Conservation (phyloP, 2,329 filamentous ascomycete species). For the Venturia oleaginea region DNA sequence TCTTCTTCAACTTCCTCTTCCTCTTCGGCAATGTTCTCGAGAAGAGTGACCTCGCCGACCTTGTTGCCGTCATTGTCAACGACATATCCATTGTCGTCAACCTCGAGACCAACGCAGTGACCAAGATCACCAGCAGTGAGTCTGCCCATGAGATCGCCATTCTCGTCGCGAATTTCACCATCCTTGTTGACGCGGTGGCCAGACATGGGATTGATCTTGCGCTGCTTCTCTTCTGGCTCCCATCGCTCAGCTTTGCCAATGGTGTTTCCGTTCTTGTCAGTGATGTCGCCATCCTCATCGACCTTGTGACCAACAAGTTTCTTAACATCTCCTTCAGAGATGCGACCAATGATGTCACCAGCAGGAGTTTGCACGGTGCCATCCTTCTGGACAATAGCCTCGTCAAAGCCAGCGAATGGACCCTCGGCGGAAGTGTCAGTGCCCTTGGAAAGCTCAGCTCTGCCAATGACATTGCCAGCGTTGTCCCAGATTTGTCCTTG, state of each 20-base stretch:
- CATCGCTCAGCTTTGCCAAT: conserved; percentile 45
- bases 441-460: conserved; percentile 48
- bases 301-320: conserved; percentile 42
- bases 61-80: conserved; percentile 51
- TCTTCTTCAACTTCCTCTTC: conserved; percentile 42
- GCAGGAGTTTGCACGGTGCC: conserved; percentile 42
- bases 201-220: conserved; percentile 52
- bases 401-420: conserved; percentile 51
- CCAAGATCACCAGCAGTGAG: conserved; percentile 43
- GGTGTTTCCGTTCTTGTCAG: conserved; percentile 45
- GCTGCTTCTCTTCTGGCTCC: conserved; percentile 45
- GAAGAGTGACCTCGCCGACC: conserved; percentile 53
- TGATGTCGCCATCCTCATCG: conserved; percentile 43
- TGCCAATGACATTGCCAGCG: conserved; percentile 51
- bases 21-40: conserved; percentile 53
- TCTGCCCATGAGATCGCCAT: conserved; percentile 40
- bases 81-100: conserved; percentile 45
- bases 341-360: conserved; percentile 40
- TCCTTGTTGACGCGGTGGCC: conserved; percentile 45
- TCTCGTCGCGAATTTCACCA: conserved; percentile 43
- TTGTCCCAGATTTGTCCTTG: conserved; percentile 57
- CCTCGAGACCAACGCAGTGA: conserved; percentile 43
- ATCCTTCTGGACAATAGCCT: conserved; percentile 47
- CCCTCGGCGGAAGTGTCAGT: conserved; percentile 43
- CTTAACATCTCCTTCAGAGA: conserved; percentile 43